Evolutionary conservation across 192 early-diverging fungal species (phyloP), one percentile per base, ranked within the genome.

Genomic region (Entomortierella parvispora): DNA sequence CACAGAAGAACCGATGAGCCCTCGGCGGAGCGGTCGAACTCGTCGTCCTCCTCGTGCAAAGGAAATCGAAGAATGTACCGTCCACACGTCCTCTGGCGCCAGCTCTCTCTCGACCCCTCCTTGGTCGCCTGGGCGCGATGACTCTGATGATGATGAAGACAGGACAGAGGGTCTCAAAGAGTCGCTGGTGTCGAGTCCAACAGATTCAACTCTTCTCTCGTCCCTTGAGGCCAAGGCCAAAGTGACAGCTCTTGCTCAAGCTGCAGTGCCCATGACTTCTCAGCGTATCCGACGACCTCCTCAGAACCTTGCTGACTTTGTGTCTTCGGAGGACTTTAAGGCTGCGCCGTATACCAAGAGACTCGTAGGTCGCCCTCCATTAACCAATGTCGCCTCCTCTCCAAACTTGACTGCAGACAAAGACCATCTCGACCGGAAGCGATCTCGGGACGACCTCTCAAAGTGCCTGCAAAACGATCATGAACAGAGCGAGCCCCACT

Each of bases 281-380:
- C 65, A 52, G 5, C 74, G 74, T 12, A 15, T 77, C 34, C 63
- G 74, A 56, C 51, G 74, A 46, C 74, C 74, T 25, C 74, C 74
- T 63, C 74, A 68, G 31, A 77, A 77, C 15, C 55, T 77, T 26
- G 58, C 74, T 10, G 74, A 77, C 28, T 77, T 77, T 58, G 74
- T 77, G 0, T 77, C 74, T 4, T 77, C 74, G 1, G 65, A 77
- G n/a, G 74, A 77, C 26, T 77, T 77, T 20, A 68, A 68, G 40
- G 74, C 74, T 15, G 47, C 65, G 4, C 72, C 72, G 11, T 77
- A 58, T 55, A 65, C 65, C 8, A 62, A 71, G 26, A 51, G 61
- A 49, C 44, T 37, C 37, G 54, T 62, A 18, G 44, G 64, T 33
- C 42, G 48, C 15, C 44, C 58, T 4, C 51, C 52, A 23, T 25